Conservation (phyloP, 2,329 filamentous ascomycete genomes). For the Fusarium setosum region DNA sequence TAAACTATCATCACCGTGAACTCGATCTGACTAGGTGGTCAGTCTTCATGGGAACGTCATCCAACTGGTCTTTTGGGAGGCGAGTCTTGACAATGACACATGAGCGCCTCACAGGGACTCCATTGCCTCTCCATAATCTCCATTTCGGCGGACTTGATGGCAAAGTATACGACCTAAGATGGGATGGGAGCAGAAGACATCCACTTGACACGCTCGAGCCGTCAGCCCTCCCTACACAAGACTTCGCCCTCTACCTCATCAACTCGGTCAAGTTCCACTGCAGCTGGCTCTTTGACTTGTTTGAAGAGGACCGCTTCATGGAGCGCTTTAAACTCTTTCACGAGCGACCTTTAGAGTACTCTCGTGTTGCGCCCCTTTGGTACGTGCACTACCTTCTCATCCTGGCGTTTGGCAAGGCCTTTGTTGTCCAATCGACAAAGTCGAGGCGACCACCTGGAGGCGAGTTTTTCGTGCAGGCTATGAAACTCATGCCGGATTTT, state of each 20-base stretch:
- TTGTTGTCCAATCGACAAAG: conserved; percentile 33
- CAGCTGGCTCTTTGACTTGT: conserved; percentile 25
- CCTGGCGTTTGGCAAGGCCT: conserved; percentile 33
- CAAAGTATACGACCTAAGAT: conserved; percentile 29
- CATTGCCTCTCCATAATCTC: conserved; percentile 21
- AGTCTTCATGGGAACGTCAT: conserved; percentile 37
- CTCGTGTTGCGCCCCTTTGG: conserved; percentile 20
- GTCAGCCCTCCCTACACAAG: conserved; percentile 17
- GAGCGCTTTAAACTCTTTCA: conserved; percentile 29
- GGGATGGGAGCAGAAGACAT: conserved; percentile 17
- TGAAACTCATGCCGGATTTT: conserved; percentile 36
- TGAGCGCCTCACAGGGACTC: conserved; percentile 23
- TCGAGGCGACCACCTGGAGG: conserved; percentile 24
- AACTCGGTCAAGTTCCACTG: conserved; percentile 38
- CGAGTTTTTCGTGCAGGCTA: conserved; percentile 32
- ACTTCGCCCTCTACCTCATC: conserved; percentile 37
- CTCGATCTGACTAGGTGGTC: neutral
- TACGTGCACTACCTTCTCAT: conserved; percentile 36
- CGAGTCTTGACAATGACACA: conserved; percentile 35
- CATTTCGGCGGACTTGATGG: conserved; percentile 27
- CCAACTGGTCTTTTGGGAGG: conserved; percentile 37
- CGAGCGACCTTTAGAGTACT: neutral
- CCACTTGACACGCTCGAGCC: conserved; percentile 3
- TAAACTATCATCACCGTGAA: too few species aligned
- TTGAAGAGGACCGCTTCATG: conserved; percentile 34